Percentiles rank a stretch among this genome's conserved stretches.
Conservation (phyloP, 164 flowering plant genomes). For the Magnolia sinica region DNA sequence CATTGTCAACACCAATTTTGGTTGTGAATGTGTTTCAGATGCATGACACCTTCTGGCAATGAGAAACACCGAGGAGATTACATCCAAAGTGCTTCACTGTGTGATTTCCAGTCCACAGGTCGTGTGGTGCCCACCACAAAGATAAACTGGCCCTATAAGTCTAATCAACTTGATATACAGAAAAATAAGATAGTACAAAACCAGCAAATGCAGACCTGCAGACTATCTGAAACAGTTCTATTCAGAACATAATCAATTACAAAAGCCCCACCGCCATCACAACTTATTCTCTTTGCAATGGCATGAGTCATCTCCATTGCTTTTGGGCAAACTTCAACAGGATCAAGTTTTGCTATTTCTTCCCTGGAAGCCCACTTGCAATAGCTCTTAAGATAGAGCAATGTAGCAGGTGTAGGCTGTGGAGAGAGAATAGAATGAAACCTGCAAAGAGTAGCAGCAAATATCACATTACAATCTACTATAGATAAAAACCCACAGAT, state of each 20-base stretch:
- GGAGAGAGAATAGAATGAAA: conserved; percentile 88
- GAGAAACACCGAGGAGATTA: too few species aligned
- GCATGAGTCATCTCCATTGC: conserved; percentile 76
- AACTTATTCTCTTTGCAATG: conserved; percentile 71
- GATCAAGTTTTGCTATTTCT: conserved; percentile 62
- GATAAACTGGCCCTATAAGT: too few species aligned
- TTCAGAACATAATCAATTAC: conserved; percentile 88
- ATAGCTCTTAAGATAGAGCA: conserved; percentile 65
- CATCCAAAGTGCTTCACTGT: too few species aligned
- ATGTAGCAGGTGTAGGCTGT: conserved; percentile 75
- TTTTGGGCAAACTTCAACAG: conserved; percentile 82
- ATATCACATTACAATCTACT: not conserved
- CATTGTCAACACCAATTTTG: too few species aligned
- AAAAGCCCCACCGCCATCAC: conserved; percentile 97
- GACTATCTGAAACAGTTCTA: conserved; percentile 75
- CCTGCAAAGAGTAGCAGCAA: conserved; percentile 35
- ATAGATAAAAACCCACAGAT: not conserved
- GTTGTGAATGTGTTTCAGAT: too few species aligned
- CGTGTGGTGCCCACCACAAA: too few species aligned
- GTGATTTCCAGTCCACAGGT: too few species aligned
- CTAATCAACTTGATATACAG: too few species aligned
- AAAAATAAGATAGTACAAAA: not conserved
- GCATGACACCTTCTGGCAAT: too few species aligned
- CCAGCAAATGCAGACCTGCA: conserved; percentile 54
- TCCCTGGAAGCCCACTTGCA: conserved; percentile 75